Conservation (phyloP, 1,139 yeast species). For the Debaryomycetaceae sp. region DNA sequence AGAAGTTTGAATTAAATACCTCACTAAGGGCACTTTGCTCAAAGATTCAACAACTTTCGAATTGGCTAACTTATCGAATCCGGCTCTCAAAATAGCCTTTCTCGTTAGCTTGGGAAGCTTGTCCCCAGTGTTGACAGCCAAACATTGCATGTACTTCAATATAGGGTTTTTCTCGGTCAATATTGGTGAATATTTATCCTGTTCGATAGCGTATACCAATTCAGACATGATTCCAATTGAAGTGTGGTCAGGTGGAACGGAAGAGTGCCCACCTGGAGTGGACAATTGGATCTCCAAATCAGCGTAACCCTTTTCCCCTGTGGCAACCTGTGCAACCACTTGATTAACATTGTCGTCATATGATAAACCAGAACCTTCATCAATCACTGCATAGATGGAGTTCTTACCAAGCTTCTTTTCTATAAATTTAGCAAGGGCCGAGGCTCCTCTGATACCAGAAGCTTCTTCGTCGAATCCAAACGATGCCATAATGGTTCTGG, state of each 20-base stretch:
- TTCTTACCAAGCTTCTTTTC: constrained; percentile 30
- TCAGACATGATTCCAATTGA: constrained; percentile 44
- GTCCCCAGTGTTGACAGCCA: constrained; percentile 29
- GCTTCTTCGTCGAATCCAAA: constrained; percentile 48
- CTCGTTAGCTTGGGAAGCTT: constrained; percentile 18
- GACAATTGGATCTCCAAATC: constrained; percentile 31
- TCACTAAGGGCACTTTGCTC: constrained; percentile 14
- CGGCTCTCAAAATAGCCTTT: constrained; percentile 32
- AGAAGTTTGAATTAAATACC: constrained; percentile 31
- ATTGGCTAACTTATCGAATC: constrained; percentile 30
- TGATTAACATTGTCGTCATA: constrained; percentile 26
- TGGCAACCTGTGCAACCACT: constrained; percentile 35
- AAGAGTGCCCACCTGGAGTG: constrained; percentile 47
- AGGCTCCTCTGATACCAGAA: constrained; percentile 37
- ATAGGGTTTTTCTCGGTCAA: constrained; percentile 34
- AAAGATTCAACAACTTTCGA: constrained; percentile 19
- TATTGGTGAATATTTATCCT: constrained; percentile 31
- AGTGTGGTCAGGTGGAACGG: constrained; percentile 45
- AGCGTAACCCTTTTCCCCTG: constrained; percentile 41
- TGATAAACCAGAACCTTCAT: constrained; percentile 39
- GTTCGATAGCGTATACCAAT: constrained; percentile 34
- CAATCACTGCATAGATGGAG: constrained; percentile 38
- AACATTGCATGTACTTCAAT: constrained; percentile 32
- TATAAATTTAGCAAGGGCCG: constrained; percentile 23
- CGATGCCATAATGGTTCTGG: constrained; percentile 36